phyloP scores from a whole-genome alignment of 106 monocot genomes.

The Agapanthus africanus region DNA sequence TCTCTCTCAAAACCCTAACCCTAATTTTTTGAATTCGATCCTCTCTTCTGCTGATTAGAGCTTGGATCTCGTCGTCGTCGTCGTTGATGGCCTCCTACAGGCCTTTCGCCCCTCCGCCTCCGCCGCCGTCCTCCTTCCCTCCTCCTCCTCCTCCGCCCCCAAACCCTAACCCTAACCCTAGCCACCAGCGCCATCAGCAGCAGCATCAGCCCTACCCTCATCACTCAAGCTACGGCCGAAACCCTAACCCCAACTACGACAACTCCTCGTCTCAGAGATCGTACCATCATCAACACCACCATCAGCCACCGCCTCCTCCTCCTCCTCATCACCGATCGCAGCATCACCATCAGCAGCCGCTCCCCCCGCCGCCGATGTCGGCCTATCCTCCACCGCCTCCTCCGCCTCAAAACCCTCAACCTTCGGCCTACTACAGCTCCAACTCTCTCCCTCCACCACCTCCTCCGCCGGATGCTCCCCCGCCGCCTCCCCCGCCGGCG shows the following conservation, averaged over 20 bases:
- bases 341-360: neutral
- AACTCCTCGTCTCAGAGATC: neutral
- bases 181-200: neutral
- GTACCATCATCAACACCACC: neutral
- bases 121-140: conserved; percentile 4
- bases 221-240: conserved; percentile 8
- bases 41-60: neutral
- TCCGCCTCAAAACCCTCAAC: conserved; percentile 10
- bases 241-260: conserved; percentile 4
- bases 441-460: conserved; percentile 2
- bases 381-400: neutral
- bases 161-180: neutral
- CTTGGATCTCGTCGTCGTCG: neutral
- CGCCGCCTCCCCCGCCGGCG: neutral
- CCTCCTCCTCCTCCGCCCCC: conserved; percentile 5
- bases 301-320: neutral
- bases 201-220: neutral
- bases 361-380: neutral
- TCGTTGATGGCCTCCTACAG: conserved; percentile 50
- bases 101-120: conserved; percentile 26
- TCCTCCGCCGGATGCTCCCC: neutral
- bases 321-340: neutral
- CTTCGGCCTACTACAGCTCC: conserved; percentile 13
- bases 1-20: conserved; percentile 9
- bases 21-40: neutral